A percentile compares a stretch with the other conserved stretches of the same genome.
phyloP scores from a whole-genome alignment of 75 land plant species.

The Ceratopteris richardii region DNA sequence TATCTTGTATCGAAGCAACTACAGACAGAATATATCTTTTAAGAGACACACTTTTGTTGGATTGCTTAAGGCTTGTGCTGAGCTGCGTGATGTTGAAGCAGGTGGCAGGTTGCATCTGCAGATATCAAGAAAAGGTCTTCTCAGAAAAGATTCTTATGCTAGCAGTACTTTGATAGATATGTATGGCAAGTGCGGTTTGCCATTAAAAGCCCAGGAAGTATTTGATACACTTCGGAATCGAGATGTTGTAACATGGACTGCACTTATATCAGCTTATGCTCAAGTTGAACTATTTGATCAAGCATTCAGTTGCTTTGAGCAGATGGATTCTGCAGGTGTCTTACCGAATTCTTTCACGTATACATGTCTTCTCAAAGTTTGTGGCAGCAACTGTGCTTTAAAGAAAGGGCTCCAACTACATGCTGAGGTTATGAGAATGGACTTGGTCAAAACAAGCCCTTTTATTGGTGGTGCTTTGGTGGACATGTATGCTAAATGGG shows the following conservation, averaged over 20 bases:
- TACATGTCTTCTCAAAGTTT: background rate
- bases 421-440: background rate
- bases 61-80: too few relatives aligned
- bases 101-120: too few relatives aligned
- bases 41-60: too few relatives aligned
- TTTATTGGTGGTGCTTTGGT: constrained; percentile 1
- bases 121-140: too few relatives aligned
- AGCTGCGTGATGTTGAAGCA: too few relatives aligned
- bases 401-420: background rate
- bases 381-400: background rate
- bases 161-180: constrained; percentile 20
- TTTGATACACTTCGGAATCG: constrained; percentile 38
- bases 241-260: constrained; percentile 46
- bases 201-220: constrained; percentile 34
- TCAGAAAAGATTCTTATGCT: background rate
- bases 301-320: constrained; percentile 21
- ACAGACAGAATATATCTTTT: too few relatives aligned
- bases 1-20: too few relatives aligned
- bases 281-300: constrained; percentile 19
- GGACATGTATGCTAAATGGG: constrained; percentile 1
- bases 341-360: constrained; percentile 21
- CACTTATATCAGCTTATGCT: constrained; percentile 49
- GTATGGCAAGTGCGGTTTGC: constrained; percentile 27
- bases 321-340: constrained; percentile 15
- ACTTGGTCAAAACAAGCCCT: background rate